A percentile compares a stretch with the other conserved stretches of the same genome.
These are phyloP conservation scores for Pulveroboletus sp. DNA, from an alignment of 768 basidiomycete species.

Conservation along the genomic window DNA sequence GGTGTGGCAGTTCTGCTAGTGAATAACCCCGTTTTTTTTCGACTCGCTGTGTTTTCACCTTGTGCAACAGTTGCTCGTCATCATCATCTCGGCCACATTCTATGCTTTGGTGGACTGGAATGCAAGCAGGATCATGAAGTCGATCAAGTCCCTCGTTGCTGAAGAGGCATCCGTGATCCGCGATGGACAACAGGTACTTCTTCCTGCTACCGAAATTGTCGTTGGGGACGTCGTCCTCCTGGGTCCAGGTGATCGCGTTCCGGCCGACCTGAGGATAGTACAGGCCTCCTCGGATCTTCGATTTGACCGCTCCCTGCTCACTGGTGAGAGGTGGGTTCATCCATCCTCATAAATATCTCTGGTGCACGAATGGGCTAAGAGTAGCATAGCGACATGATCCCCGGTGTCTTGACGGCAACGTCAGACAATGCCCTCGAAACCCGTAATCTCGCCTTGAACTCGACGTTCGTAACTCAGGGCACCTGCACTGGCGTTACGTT, in stretches of 20 bases:
- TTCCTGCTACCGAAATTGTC: slow-evolving; percentile 51
- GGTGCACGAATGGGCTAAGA: slow-evolving; percentile 2
- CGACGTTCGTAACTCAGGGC: slow-evolving; percentile 40
- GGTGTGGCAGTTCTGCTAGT: slow-evolving; percentile 47
- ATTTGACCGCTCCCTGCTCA: slow-evolving; percentile 49
- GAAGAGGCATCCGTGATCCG: slow-evolving; percentile 53
- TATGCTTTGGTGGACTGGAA: slow-evolving; percentile 50
- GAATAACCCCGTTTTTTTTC: slow-evolving; percentile 14
- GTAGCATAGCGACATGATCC: slow-evolving; percentile 37
- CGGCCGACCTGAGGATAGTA: slow-evolving; percentile 54
- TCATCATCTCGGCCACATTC: slow-evolving; percentile 38
- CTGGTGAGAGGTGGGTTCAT: slow-evolving; percentile 38
- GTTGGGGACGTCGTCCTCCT: slow-evolving; percentile 52
- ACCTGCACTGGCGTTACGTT: slow-evolving; percentile 39
- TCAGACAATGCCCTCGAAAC: slow-evolving; percentile 46
- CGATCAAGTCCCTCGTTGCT: slow-evolving; percentile 54
- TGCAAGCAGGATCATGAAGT: slow-evolving; percentile 46
- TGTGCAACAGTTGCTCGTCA: slow-evolving; percentile 35
- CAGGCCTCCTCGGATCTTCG: slow-evolving; percentile 46
- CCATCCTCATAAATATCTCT: not conserved
- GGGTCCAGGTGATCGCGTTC: slow-evolving; percentile 51
- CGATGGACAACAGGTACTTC: slow-evolving; percentile 42
- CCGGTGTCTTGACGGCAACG: slow-evolving; percentile 40
- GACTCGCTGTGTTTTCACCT: slow-evolving; percentile 10
- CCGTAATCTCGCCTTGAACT: slow-evolving; percentile 46